Conservation (phyloP, 1,139 yeast genomes). For the Scheffersomyces quercinus region DNA sequence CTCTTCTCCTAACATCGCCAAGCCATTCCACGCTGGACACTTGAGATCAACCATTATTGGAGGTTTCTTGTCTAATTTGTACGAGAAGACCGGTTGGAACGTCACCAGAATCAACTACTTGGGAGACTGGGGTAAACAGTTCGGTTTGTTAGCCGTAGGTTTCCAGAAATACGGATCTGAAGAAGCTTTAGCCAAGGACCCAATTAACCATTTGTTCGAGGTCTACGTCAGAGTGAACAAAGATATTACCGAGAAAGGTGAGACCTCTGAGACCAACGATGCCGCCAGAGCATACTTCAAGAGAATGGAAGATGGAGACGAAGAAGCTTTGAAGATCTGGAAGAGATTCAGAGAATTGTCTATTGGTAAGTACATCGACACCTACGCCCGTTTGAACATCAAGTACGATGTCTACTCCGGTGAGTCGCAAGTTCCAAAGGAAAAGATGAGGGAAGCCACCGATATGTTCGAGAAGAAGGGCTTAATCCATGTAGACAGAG, state of each 20-base stretch:
- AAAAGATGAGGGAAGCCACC: constrained; percentile 68
- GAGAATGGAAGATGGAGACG: constrained; percentile 93
- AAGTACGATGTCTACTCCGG: constrained; percentile 88
- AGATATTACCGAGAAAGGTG: constrained; percentile 78
- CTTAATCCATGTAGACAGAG: constrained; percentile 82
- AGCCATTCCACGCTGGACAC: constrained; percentile 99
- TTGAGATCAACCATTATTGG: constrained; percentile 97
- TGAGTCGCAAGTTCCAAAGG: constrained; percentile 88
- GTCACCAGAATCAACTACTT: constrained; percentile 89
- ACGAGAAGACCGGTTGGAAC: constrained; percentile 88
- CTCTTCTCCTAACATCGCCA: constrained; percentile 97
- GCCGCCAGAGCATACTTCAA: constrained; percentile 87
- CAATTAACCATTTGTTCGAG: constrained; percentile 92
- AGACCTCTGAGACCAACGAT: constrained; percentile 67
- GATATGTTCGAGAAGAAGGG: constrained; percentile 64
- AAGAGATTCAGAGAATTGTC: constrained; percentile 85
- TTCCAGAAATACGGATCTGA: constrained; percentile 83
- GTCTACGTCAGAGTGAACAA: constrained; percentile 88
- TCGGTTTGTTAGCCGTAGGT: constrained; percentile 94
- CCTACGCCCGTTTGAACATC: constrained; percentile 91
- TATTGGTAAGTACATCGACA: constrained; percentile 79
- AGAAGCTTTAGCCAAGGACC: constrained; percentile 69
- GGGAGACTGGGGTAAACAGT: constrained; percentile 99
- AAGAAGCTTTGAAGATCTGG: constrained; percentile 79
- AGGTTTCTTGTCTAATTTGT: constrained; percentile 89